phyloP scores from a whole-genome alignment of 352 stramenopile species.

The Globisporangium iwayamae region DNA sequence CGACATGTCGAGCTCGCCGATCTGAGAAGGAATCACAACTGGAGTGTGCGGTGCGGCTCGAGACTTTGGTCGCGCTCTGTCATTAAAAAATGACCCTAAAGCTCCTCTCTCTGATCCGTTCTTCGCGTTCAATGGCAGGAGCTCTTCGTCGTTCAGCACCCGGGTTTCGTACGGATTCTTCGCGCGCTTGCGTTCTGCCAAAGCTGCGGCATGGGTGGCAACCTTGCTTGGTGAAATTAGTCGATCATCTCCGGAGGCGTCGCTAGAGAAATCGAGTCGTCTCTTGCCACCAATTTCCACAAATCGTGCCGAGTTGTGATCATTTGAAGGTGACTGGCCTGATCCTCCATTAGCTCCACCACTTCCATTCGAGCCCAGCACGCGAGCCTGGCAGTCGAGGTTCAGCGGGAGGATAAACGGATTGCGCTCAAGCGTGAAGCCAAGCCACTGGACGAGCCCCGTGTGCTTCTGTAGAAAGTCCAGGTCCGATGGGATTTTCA shows the following conservation, averaged over 20 bases:
- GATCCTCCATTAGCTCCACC: background rate
- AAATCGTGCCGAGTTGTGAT: conserved; percentile 33
- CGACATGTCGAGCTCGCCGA: conserved; percentile 84
- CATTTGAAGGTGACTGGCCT: background rate
- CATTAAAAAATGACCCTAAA: conserved; percentile 3
- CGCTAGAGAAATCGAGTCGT: background rate
- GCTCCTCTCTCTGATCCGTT: background rate
- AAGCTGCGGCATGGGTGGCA: conserved; percentile 22
- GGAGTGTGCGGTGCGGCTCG: background rate
- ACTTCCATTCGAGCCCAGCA: background rate
- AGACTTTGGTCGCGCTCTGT: conserved; percentile 13
- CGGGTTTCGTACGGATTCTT: conserved; percentile 85
- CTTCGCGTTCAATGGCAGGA: conserved; percentile 34
- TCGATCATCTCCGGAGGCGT: background rate
- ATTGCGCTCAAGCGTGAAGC: conserved; percentile 82
- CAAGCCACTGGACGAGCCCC: conserved; percentile 77
- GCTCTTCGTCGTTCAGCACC: conserved; percentile 82
- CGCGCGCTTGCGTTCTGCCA: conserved; percentile 50
- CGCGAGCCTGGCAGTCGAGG: conserved; percentile 42
- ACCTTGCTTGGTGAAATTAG: conserved; percentile 9
- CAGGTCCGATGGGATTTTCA: conserved; percentile 88
- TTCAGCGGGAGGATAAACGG: conserved; percentile 86
- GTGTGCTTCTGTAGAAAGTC: conserved; percentile 86
- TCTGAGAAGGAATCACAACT: conserved; percentile 49
- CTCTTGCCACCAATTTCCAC: conserved; percentile 65